Evolutionary conservation across 306 rosid species (phyloP), one percentile per base, ranked within the genome.

Genomic region (Cucurbita argyrosperma): DNA sequence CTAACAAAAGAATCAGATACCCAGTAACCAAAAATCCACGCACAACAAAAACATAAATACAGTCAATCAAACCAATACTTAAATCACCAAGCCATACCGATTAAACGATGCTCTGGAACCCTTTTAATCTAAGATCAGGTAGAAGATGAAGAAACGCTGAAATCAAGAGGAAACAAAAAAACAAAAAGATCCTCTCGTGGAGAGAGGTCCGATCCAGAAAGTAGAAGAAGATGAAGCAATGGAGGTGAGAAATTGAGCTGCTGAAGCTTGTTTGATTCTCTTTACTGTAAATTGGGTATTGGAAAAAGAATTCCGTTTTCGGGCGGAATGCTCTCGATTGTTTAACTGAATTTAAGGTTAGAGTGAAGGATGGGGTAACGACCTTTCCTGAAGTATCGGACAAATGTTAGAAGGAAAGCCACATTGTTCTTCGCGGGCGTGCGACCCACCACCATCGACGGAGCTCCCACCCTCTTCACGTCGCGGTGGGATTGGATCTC

Each of bases 1-100:
- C 90, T 81, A 77, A 37, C 81, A 81, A 69, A 71, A 2, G 2
- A 51, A 70, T 70, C 60, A 26, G 3, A 70, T 0, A 70, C 12
- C 6, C 60, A 69, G 26, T 70, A 26, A 49, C 13, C 21, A 69
- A 49, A 69, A 69, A 69, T 43, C 3, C 52, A 65, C 5, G 53
- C 13, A 65, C 4, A 43, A 1, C 39, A 45, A 30, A 68, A 47
- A 26, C 43, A 53, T 1, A 50, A 50, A 70, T 2, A 70, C 1
- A 35, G 37, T 50, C 42, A 35, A 50, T 53, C 10, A 7, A 53
- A 38, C 13, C 10, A 62, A 62, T 1, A 62, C 26, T 39, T 14
- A 14, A 61, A 63, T 63, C 30, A 63, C 45, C 0, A 50, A 6
- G 15, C 58, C 58, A 49, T 70, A 68, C 74, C 74, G 54, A 21